A percentile compares a stretch with the other conserved stretches of the same genome.
Evolutionary conservation across 1,284 basidiomycete species (phyloP).

Genomic region (Phlebopus sp.): DNA sequence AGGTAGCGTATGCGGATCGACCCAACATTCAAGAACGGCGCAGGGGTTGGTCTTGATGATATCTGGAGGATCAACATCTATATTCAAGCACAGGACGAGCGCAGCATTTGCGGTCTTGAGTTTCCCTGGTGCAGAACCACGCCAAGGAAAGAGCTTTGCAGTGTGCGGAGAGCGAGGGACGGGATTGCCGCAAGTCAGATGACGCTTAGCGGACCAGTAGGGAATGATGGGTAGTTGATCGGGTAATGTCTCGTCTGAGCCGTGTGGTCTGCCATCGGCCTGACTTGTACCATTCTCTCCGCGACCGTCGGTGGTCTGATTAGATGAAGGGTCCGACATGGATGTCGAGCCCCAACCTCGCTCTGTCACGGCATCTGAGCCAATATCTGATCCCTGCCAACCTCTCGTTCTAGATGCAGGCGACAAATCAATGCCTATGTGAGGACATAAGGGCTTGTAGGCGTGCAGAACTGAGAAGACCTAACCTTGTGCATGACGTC

Average conservation of each 20-base stretch:
- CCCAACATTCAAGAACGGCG: conserved; percentile 95
- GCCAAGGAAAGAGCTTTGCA: conserved; percentile 73
- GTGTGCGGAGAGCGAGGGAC: conserved; percentile 63
- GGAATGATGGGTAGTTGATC: conserved; percentile 63
- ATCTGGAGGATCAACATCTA: conserved; percentile 97
- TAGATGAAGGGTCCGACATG: conserved; percentile 44
- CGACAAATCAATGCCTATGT: conserved; percentile 20
- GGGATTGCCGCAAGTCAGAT: conserved; percentile 85
- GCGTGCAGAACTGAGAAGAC: conserved; percentile 10
- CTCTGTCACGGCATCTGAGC: conserved; percentile 44
- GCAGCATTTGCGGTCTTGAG: conserved; percentile 91
- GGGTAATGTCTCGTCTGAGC: conserved; percentile 41
- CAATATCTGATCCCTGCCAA: conserved; percentile 36
- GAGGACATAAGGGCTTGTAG: conserved; percentile 7
- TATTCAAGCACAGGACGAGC: conserved; percentile 94
- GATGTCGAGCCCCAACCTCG: conserved; percentile 41
- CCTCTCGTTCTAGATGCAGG: conserved; percentile 21
- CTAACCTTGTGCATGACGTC: conserved; percentile 24
- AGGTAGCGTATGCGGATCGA: conserved; percentile 89
- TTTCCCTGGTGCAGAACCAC: conserved; percentile 72
- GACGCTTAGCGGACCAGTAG: conserved; percentile 82
- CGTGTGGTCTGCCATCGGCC: conserved; percentile 32
- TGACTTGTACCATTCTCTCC: conserved; percentile 17
- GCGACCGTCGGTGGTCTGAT: conserved; percentile 29
- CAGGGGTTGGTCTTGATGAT: conserved; percentile 97